Conservation (phyloP, 1,139 yeast species). For the Blastobotrys illinoisensis region DNA sequence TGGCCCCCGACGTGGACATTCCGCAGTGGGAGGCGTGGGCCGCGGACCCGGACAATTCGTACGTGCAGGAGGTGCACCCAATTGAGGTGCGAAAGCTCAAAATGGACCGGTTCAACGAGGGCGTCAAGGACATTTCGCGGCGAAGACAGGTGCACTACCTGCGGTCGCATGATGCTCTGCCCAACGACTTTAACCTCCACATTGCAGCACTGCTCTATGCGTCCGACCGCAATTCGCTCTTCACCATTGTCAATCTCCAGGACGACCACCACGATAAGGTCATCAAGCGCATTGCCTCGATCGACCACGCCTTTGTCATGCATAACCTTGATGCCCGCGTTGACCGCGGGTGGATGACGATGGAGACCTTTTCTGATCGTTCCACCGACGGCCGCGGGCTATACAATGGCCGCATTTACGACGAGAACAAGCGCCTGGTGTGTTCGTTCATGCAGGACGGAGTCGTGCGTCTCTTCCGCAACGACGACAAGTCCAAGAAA, state of each 20-base stretch:
- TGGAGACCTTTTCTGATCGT: conserved; percentile 31
- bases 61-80: conserved; percentile 25
- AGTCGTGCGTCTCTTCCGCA: conserved; percentile 21
- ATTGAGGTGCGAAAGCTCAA: conserved; percentile 30
- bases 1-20: conserved; percentile 30
- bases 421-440: conserved; percentile 20
- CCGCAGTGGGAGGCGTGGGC: conserved; percentile 24
- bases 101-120: conserved; percentile 20
- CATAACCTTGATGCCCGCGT: conserved; percentile 27
- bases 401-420: conserved; percentile 32
- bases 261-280: conserved; percentile 17
- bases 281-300: conserved; percentile 28
- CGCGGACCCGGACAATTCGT: conserved; percentile 12
- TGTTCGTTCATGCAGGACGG: conserved; percentile 35
- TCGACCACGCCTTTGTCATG: conserved; percentile 31
- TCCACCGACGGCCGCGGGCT: conserved; percentile 30
- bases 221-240: conserved; percentile 33
- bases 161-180: conserved; percentile 21
- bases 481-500: conserved; percentile 2
- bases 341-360: conserved; percentile 28
- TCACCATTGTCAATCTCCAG: conserved; percentile 29
- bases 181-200: conserved; percentile 26
- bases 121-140: conserved; percentile 16
- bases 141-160: conserved; percentile 29
- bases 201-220: conserved; percentile 30